A percentile compares a stretch with the other conserved stretches of the same genome.
Conservation (phyloP, 1,284 basidiomycete species). For the Malassezia psittaci region DNA sequence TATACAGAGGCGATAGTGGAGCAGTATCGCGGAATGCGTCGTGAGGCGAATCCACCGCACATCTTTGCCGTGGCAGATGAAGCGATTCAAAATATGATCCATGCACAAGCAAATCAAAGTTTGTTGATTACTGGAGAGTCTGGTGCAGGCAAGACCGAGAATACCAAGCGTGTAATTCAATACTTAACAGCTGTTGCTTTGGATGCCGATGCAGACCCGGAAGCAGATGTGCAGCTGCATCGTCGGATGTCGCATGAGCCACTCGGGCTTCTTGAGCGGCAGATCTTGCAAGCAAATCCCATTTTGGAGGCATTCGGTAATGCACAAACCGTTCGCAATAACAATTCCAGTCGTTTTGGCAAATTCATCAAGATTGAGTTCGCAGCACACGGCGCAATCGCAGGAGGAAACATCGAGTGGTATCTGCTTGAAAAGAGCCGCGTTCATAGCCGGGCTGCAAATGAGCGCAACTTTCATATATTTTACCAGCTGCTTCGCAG, state of each 20-base stretch:
- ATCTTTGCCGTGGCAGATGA: constrained; percentile 95
- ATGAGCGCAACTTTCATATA: constrained; percentile 86
- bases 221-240: constrained; percentile 17
- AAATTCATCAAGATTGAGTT: constrained; percentile 98
- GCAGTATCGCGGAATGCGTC: constrained; percentile 80
- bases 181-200: constrained; percentile 95
- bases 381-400: constrained; percentile 82
- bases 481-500: constrained; percentile 70
- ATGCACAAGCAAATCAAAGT: constrained; percentile 92
- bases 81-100: constrained; percentile 97
- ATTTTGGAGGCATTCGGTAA: constrained; percentile 98
- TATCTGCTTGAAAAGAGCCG: constrained; percentile 95
- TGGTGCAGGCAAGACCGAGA: constrained; percentile 97
- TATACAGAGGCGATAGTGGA: constrained; percentile 86
- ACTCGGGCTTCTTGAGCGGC: constrained; percentile 81
- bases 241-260: constrained; percentile 31
- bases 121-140: constrained; percentile 99
- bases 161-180: constrained; percentile 99
- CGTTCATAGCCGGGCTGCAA: constrained; percentile 52
- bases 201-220: constrained; percentile 21
- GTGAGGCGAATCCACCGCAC: constrained; percentile 92
- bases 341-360: constrained; percentile 93
- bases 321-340: constrained; percentile 95
- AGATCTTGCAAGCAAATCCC: constrained; percentile 95
- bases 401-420: constrained; percentile 98